Percentiles rank a stretch among this genome's conserved stretches.
These are phyloP conservation scores for Ogataea hybrid DNA, from an alignment of 1,139 yeast genomes.

Conservation along the genomic window DNA sequence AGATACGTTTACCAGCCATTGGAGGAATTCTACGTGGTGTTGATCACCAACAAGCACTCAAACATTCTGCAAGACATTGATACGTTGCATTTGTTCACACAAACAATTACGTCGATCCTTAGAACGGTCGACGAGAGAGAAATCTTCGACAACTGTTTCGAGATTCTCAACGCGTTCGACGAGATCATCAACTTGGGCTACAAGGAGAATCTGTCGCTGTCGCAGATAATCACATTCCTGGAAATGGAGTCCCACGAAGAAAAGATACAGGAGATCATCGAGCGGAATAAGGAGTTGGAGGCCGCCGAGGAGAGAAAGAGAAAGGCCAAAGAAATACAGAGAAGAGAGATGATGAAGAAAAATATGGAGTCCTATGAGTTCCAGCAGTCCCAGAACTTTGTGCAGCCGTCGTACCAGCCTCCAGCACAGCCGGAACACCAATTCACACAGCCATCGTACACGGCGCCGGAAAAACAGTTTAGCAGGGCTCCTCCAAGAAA, in stretches of 20 bases:
- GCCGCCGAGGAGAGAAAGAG: conserved; percentile 97
- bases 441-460: conserved; percentile 15
- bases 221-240: conserved; percentile 85
- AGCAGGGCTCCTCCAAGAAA: conserved; percentile 49
- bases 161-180: conserved; percentile 87
- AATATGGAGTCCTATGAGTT: conserved; percentile 36
- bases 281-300: conserved; percentile 93
- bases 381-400: conserved; percentile 23
- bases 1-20: conserved; percentile 95
- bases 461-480: conserved; percentile 13
- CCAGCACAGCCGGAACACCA: conserved; percentile 16
- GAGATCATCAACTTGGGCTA: conserved; percentile 90
- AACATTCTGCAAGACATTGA: conserved; percentile 94
- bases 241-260: conserved; percentile 99
- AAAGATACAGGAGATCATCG: conserved; percentile 96
- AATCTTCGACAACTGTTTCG: conserved; percentile 81
- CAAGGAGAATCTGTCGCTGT: conserved; percentile 78
- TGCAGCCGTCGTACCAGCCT: conserved; percentile 23
- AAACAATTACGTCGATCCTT: conserved; percentile 74
- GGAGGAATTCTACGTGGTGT: conserved; percentile 88
- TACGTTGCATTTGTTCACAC: conserved; percentile 82
- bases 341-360: conserved; percentile 75
- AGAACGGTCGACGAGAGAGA: conserved; percentile 79
- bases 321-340: conserved; percentile 91
- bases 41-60: conserved; percentile 87